Evolutionary conservation across 148 eudicot species (phyloP), one percentile per base, ranked within the genome.

Genomic region (Bassia scoparia): DNA sequence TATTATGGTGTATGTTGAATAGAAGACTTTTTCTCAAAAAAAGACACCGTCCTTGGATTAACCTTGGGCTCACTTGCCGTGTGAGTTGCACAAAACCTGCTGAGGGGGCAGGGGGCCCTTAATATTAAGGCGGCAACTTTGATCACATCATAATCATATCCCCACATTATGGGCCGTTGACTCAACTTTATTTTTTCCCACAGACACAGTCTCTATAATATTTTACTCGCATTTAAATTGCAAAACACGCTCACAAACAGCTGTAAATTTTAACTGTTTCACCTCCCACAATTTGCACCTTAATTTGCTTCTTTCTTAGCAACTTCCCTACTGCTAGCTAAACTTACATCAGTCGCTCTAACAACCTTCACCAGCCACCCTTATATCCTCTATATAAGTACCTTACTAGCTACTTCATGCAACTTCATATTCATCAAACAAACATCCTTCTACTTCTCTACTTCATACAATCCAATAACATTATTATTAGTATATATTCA

Each of bases 321-420:
- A 56, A 58, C 59, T 68, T 17, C 50, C 26, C 67, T 41, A 62
- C 44, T 62, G 34, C n/a, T n/a, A n/a, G n/a, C n/a, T n/a, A n/a
- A n/a, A n/a, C n/a, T n/a, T 6, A 59, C 34, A 11, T 11, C 43
- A 61, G 13, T 33, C 14, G 4, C 67, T 33, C 62, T 62, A 33
- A 48, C 70, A 65, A 78, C 81, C 81, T 73, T 73, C 74, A 67
- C 17, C 20, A 68, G 77, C 77, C 69, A 69, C 77, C 81, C 72
- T 50, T 61, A 14, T 68, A 73, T 61, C 68, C 68, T 61, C 7
- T 67, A 11, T 78, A 78, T 78, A 78, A 37, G 68, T 73, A 68
- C 64, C 60, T n/a, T n/a, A n/a, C n/a, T n/a, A n/a, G n/a, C 24
- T 34, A 26, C 27, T 17, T 69, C 77, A 68, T 73, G 74, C 74